These are phyloP conservation scores for Hypoxylon sp. DNA, from an alignment of 2,329 filamentous ascomycete genomes.

Conservation along the genomic window DNA sequence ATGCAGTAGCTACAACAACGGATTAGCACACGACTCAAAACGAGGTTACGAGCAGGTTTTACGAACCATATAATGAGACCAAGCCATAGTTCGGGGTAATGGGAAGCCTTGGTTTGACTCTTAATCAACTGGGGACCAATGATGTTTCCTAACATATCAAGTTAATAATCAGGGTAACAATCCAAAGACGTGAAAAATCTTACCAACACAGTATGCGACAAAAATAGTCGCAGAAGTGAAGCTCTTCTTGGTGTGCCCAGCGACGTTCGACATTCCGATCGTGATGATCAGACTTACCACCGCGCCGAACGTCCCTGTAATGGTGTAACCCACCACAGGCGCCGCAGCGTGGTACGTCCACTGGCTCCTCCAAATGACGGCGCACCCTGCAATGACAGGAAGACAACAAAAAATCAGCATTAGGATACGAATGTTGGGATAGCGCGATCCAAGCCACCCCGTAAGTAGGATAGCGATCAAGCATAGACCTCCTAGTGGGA, in stretches of 20 bases:
- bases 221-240: slow-evolving; percentile 81
- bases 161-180: slow-evolving; percentile 1
- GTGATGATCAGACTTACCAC: slow-evolving; percentile 72
- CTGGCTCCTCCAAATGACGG: slow-evolving; percentile 77
- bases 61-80: slow-evolving; percentile 72
- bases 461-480: slow-evolving; percentile 74
- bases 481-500: slow-evolving; percentile 78
- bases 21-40: slow-evolving; percentile 28
- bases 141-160: slow-evolving; percentile 69
- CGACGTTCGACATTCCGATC: slow-evolving; percentile 74
- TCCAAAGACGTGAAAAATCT: not conserved
- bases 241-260: slow-evolving; percentile 82
- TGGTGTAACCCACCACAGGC: slow-evolving; percentile 77
- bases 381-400: slow-evolving; percentile 80
- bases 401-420: slow-evolving; percentile 76
- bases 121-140: slow-evolving; percentile 79
- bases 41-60: not conserved
- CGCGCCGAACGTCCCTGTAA: slow-evolving; percentile 79
- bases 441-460: slow-evolving; percentile 72
- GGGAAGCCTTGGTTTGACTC: slow-evolving; percentile 72
- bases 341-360: slow-evolving; percentile 75
- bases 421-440: slow-evolving; percentile 73
- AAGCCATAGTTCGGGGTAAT: slow-evolving; percentile 80
- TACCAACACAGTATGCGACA: slow-evolving; percentile 77
- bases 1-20: slow-evolving; percentile 70